Percentiles rank a stretch among this genome's conserved stretches.
Evolutionary conservation across 2,329 filamentous ascomycete species (phyloP).

Genomic region (Trichoderma endophyticum): DNA sequence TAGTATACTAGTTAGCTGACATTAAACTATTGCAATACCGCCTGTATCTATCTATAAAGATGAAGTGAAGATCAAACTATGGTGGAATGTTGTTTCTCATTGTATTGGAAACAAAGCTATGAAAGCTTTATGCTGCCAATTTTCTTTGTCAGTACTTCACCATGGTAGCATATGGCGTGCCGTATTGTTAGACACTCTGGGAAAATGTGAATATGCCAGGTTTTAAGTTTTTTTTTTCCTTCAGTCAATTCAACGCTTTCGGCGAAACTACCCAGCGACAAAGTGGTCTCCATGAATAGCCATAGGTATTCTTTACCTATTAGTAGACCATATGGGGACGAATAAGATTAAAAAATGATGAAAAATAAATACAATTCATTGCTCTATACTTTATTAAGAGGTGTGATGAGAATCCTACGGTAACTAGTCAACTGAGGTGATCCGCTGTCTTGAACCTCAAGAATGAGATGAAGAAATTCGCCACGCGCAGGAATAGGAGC

Average conservation of each 20-base stretch:
- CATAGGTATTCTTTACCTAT: too few species aligned
- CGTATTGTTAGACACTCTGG: too few species aligned
- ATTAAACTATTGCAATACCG: too few species aligned
- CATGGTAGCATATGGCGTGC: too few species aligned
- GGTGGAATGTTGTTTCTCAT: neutral
- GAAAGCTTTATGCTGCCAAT: too few species aligned
- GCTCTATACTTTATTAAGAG: neutral
- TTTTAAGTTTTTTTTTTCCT: too few species aligned
- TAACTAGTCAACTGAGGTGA: neutral
- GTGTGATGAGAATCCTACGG: neutral
- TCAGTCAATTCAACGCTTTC: too few species aligned
- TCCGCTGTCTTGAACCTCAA: neutral
- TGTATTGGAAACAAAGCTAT: too few species aligned
- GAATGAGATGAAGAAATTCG: neutral
- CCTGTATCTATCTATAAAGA: neutral
- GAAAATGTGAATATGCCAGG: too few species aligned
- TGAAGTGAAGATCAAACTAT: neutral
- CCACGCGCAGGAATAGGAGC: neutral
- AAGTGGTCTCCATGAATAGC: too few species aligned
- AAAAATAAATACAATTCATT: neutral
- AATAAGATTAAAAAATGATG: neutral
- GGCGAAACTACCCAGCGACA: too few species aligned
- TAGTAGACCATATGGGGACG: neutral
- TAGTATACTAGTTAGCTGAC: neutral
- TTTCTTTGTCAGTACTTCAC: too few species aligned